phyloP scores from a whole-genome alignment of 2,329 filamentous ascomycete species.

The Alternaria sp. region DNA sequence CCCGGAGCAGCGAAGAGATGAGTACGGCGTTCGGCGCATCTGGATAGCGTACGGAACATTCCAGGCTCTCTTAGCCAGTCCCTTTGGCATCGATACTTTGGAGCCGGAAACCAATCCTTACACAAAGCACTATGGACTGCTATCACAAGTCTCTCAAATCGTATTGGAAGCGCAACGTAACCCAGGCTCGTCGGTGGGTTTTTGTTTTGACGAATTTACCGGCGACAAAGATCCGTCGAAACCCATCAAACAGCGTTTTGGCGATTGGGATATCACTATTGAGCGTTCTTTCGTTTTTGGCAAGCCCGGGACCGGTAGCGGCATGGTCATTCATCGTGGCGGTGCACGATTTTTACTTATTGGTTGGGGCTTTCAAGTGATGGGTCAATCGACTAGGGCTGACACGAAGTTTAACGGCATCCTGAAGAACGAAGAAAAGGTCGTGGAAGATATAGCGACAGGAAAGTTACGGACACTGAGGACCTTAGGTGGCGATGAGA shows the following conservation, averaged over 20 bases:
- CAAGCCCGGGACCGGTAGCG: constrained; percentile 49
- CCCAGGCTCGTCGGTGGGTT: constrained; percentile 44
- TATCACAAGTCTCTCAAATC: constrained; percentile 46
- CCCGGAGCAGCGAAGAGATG: constrained; percentile 60
- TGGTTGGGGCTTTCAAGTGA: constrained; percentile 55
- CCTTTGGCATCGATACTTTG: constrained; percentile 52
- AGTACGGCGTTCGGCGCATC: constrained; percentile 39
- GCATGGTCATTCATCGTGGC: constrained; percentile 53
- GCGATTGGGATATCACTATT: constrained; percentile 48
- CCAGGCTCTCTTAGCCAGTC: constrained; percentile 25
- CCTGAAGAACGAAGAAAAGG: constrained; percentile 52
- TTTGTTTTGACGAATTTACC: constrained; percentile 52
- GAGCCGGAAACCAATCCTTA: constrained; percentile 38
- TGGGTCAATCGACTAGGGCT: constrained; percentile 31
- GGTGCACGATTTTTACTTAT: constrained; percentile 53
- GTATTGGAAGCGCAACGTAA: constrained; percentile 47
- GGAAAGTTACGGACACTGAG: constrained; percentile 48
- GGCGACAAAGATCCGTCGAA: constrained; percentile 36
- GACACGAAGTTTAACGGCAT: constrained; percentile 53
- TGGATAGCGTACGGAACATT: constrained; percentile 36
- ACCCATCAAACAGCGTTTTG: constrained; percentile 43
- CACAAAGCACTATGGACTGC: constrained; percentile 51
- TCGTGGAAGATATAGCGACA: constrained; percentile 43
- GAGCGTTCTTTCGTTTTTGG: constrained; percentile 57
- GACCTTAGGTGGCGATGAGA: constrained; percentile 55